These are phyloP conservation scores for Colletotrichum noveboracense DNA, from an alignment of 2,329 filamentous ascomycete species.

Conservation along the genomic window DNA sequence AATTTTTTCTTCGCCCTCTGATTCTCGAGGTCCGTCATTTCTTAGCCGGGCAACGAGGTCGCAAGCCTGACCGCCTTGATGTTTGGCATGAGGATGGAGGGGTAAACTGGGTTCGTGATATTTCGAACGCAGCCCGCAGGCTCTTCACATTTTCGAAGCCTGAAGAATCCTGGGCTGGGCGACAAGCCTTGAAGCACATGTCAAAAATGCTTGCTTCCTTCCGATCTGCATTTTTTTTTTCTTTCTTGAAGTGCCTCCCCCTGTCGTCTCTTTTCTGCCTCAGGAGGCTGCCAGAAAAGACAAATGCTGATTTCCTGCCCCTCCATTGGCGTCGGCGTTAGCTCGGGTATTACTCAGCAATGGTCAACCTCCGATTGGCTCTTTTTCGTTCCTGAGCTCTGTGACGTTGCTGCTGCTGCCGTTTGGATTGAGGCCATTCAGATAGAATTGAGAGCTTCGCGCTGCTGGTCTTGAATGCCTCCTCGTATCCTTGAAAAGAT, in stretches of 20 bases:
- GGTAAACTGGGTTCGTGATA: neutral
- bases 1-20: neutral
- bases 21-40: neutral
- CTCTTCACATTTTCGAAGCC: neutral
- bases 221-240: neutral
- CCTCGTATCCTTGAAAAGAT: neutral
- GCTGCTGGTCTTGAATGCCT: accelerated
- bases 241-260: neutral
- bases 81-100: neutral
- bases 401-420: neutral
- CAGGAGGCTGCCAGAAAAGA: neutral
- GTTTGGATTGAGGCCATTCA: neutral
- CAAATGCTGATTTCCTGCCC: neutral
- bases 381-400: neutral
- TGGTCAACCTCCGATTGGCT: neutral
- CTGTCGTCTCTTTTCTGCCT: neutral
- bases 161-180: neutral
- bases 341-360: neutral
- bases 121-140: neutral
- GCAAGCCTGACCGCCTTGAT: slow-evolving; percentile 6
- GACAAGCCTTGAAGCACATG: neutral
- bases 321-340: neutral
- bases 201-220: neutral
- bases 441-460: neutral
- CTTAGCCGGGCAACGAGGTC: neutral